Conservation (phyloP, 2,329 filamentous ascomycete species). For the Pseudocercospora musae region DNA sequence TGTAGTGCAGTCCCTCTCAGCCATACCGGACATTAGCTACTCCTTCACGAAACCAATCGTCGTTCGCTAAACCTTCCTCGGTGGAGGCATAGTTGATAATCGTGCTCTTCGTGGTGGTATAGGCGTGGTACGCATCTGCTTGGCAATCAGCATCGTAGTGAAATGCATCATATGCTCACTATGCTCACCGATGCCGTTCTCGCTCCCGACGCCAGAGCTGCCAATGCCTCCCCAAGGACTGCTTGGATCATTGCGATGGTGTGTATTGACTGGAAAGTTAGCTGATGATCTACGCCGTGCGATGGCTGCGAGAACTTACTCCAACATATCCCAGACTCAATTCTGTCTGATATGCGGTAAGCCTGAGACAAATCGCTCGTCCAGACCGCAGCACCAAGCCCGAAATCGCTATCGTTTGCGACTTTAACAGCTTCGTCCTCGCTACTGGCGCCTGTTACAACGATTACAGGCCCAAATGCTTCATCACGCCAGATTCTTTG, state of each 20-base stretch:
- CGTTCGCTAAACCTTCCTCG: conserved; percentile 50
- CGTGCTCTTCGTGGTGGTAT: conserved; percentile 59
- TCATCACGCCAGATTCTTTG: conserved; percentile 46
- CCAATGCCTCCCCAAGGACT: conserved; percentile 68
- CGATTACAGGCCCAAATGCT: conserved; percentile 46
- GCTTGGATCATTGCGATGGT: conserved; percentile 70
- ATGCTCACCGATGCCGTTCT: conserved; percentile 66
- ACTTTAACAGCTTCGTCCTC: conserved; percentile 48
- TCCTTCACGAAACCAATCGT: conserved; percentile 67
- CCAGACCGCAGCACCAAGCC: conserved; percentile 51
- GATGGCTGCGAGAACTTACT: conserved; percentile 29
- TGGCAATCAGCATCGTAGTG: not conserved
- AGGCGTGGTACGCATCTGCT: conserved; percentile 42
- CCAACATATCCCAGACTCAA: conserved; percentile 69
- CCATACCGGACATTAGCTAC: conserved; percentile 59
- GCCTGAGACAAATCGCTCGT: conserved; percentile 53
- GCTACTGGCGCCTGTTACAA: conserved; percentile 41
- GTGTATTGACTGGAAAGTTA: conserved; percentile 45
- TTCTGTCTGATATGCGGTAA: conserved; percentile 45
- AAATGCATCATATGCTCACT: conserved; percentile 33
- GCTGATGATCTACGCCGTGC: not conserved
- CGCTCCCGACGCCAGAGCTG: conserved; percentile 63
- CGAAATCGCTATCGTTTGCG: conserved; percentile 52
- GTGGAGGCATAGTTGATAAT: conserved; percentile 65
- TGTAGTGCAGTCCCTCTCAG: conserved; percentile 29